Conservation (phyloP, 75 land plant species). For the Selaginella tamariscina region DNA sequence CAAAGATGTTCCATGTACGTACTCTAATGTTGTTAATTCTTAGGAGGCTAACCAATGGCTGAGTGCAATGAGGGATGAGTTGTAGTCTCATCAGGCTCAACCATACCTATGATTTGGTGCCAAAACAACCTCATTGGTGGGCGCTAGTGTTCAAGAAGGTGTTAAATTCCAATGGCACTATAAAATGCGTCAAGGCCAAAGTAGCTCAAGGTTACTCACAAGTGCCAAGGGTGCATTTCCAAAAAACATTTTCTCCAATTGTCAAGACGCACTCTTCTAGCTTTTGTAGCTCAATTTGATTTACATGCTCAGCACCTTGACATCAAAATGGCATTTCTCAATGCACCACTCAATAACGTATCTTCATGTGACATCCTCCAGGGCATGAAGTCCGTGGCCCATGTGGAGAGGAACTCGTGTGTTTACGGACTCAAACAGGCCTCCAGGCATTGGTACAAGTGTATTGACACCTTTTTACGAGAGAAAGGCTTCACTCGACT, state of each 20-base stretch:
- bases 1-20: background rate
- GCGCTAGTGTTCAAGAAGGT: background rate
- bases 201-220: slow-evolving; percentile 9
- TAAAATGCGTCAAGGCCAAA: background rate
- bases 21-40: background rate
- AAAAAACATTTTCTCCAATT: background rate
- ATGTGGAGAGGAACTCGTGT: background rate
- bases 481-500: too few species aligned
- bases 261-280: slow-evolving; percentile 2
- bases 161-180: background rate
- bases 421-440: background rate
- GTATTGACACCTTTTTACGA: background rate
- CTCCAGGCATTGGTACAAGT: background rate
- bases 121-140: background rate
- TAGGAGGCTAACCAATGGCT: background rate
- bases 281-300: slow-evolving; percentile 3
- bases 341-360: background rate
- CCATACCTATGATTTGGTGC: background rate
- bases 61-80: background rate
- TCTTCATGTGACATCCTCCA: background rate
- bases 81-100: background rate
- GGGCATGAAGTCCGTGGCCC: background rate
- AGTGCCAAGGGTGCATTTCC: background rate
- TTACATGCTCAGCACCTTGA: background rate
- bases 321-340: background rate